Evolutionary conservation across 345 rosid species (phyloP), one percentile per base, ranked within the genome.

Genomic region (Sonneratia alba): DNA sequence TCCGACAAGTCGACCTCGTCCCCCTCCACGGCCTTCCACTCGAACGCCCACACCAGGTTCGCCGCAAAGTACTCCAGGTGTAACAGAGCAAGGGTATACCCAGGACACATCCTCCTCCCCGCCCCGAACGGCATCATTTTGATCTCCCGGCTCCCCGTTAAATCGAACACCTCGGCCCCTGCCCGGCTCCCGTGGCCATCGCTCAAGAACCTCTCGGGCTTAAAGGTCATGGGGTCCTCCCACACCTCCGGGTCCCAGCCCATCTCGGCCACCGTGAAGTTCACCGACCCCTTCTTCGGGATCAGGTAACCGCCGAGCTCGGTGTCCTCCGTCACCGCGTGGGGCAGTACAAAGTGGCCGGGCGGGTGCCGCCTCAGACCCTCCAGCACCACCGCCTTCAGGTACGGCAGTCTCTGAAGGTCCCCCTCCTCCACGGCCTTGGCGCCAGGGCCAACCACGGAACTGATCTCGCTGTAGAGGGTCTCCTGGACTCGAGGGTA

Each of bases 41-140:
- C 47, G 70, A 65, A 66, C 5, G 34, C 48, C 70, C 75, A 73
- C 27, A 51, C 75, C 70, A 73, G 3, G 5, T 66, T 73, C 11
- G 70, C 75, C 55, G 49, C 75, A 14, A 48, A 72, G 48, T 65
- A 66, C 63, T 34, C 77, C 77, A 59, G n/a, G 11, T 69, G 77
- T 27, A 74, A 68, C 47, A 69, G 32, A 18, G 72, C 77, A 1
- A 56, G 68, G 10, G 36, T 43, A 12, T 4, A 59, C 7, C 10
- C 68, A 1, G 77, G 77, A 6, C 68, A 74, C 32, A 69, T 74
- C 38, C 77, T 74, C 71, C 77, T 59, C 19, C 77, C 77, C 6
- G n/a, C 77, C 61, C 77, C 72, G 6, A 74, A 74, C 0, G 77
- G 77, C 77, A 74, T 68, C 77, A 74, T 74, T 72, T 74, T 74